A percentile compares a stretch with the other conserved stretches of the same genome.
These are phyloP conservation scores for Apophysomyces elegans DNA, from an alignment of 371 early-diverging fungal species.

Conservation along the genomic window DNA sequence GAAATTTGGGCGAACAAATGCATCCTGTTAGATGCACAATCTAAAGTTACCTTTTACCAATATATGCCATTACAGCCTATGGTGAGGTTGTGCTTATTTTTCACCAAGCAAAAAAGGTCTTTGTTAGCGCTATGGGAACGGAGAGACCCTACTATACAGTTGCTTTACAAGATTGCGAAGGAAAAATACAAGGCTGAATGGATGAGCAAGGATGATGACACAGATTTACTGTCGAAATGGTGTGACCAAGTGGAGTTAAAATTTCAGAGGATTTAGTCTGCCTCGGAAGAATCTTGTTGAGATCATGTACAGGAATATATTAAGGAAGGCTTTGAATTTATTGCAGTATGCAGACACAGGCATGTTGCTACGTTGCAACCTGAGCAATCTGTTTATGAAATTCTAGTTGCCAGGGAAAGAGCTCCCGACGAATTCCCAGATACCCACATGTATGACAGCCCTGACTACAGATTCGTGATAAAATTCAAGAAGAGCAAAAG, in stretches of 20 bases:
- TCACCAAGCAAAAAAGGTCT: constrained; percentile 12
- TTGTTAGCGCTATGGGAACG: neutral
- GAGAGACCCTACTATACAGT: neutral
- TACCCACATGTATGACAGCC: neutral
- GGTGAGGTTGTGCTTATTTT: constrained; percentile 3
- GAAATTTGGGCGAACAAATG: neutral
- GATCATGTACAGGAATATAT: neutral
- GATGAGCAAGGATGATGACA: neutral
- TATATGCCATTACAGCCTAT: neutral
- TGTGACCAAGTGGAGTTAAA: neutral
- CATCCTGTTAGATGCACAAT: neutral
- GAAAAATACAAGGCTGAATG: neutral
- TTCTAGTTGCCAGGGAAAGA: neutral
- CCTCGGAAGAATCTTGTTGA: neutral
- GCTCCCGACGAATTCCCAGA: constrained; percentile 1
- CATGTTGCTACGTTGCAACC: neutral
- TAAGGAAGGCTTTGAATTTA: constrained; percentile 1
- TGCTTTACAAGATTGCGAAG: neutral
- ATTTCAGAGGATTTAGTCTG: neutral
- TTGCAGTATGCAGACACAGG: constrained; percentile 1
- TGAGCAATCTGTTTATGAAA: constrained; percentile 4
- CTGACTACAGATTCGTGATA: too few relatives aligned
- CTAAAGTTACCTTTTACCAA: neutral
- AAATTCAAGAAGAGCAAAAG: constrained; percentile 3
- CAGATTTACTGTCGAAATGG: neutral